These are phyloP conservation scores for Leersia perrieri DNA, from an alignment of 176 grass and related monocot species.

Conservation along the genomic window DNA sequence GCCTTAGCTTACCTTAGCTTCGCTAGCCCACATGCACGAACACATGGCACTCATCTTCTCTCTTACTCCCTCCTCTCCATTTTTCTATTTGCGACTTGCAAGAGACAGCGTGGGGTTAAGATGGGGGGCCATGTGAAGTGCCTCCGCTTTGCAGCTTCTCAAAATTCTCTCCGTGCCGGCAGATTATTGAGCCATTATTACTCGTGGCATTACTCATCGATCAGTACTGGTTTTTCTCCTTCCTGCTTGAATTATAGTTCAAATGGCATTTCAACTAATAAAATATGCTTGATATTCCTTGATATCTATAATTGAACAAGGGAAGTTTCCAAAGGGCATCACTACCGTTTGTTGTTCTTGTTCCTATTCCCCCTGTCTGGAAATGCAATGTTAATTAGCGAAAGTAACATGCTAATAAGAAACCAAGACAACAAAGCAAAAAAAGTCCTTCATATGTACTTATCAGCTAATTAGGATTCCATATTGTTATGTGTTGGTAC, in stretches of 20 bases:
- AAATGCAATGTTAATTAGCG: background rate
- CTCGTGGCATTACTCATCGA: conserved; percentile 5
- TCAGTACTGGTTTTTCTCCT: background rate
- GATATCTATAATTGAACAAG: background rate
- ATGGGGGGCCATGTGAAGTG: conserved; percentile 77
- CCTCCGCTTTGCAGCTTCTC: conserved; percentile 17
- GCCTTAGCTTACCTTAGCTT: conserved; percentile 30
- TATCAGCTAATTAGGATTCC: background rate
- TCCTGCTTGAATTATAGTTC: background rate
- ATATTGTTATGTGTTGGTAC: background rate
- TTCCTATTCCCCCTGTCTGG: background rate
- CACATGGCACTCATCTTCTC: conserved; percentile 52
- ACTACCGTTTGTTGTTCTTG: background rate
- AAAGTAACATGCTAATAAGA: background rate
- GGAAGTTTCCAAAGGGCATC: background rate
- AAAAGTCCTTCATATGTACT: background rate
- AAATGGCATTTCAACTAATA: background rate
- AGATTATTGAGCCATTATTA: conserved; percentile 49
- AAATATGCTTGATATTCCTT: background rate
- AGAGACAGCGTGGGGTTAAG: conserved; percentile 41
- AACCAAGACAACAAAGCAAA: background rate
- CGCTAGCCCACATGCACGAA: conserved; percentile 58
- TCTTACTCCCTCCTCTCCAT: conserved; percentile 1
- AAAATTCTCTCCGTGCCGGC: background rate
- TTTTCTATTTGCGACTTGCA: conserved; percentile 20